These are phyloP conservation scores for Coprinopsis sp. DNA, from an alignment of 768 basidiomycete genomes.

Conservation along the genomic window DNA sequence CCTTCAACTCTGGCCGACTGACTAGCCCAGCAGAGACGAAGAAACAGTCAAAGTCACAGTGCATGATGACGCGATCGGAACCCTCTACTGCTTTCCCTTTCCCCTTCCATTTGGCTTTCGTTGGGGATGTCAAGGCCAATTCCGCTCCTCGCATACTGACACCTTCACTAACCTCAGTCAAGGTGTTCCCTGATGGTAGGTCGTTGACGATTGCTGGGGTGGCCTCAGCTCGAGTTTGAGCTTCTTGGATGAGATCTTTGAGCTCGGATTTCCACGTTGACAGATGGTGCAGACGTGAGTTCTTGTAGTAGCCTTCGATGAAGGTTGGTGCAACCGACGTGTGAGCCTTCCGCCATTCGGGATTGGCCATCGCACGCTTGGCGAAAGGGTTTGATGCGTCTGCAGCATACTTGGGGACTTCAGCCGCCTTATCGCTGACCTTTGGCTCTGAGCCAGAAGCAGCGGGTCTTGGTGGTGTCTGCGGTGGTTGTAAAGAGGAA, in stretches of 20 bases:
- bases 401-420: constrained; percentile 62
- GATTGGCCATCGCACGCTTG: constrained; percentile 73
- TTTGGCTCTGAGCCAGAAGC: constrained; percentile 38
- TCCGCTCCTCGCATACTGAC: constrained; percentile 53
- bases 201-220: no score
- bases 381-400: constrained; percentile 69
- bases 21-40: constrained; percentile 91
- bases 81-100: constrained; percentile 51
- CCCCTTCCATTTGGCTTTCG: constrained; percentile 47
- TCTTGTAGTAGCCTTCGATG: constrained; percentile 77
- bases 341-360: constrained; percentile 82
- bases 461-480: constrained; percentile 18
- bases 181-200: constrained; percentile 32
- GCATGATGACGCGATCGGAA: constrained; percentile 73
- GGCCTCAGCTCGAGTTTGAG: constrained; percentile 64
- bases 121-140: constrained; percentile 44
- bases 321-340: constrained; percentile 86
- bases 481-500: background rate
- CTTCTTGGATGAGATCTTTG: constrained; percentile 69
- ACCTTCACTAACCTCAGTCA: constrained; percentile 16
- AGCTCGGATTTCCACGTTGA: constrained; percentile 92
- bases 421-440: constrained; percentile 37
- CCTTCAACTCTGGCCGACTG: constrained; percentile 72
- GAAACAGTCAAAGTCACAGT: constrained; percentile 95
- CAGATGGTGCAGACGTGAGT: constrained; percentile 90